Evolutionary conservation across 2,329 filamentous ascomycete genomes (phyloP).

Genomic region (Trichoderma lentiforme): DNA sequence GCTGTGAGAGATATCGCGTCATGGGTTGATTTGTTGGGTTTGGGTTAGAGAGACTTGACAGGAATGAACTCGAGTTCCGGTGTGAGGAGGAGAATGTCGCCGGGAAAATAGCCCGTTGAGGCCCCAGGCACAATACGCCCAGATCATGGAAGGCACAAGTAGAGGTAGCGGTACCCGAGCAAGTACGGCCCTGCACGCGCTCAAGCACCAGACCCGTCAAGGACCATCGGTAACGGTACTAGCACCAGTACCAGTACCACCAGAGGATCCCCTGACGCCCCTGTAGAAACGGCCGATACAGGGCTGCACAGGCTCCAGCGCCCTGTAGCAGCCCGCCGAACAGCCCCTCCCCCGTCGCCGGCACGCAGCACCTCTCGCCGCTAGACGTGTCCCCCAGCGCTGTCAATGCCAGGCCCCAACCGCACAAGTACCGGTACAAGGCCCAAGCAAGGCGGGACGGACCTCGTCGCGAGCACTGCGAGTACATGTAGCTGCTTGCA

Average conservation of each 20-base stretch:
- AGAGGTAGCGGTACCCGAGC: background rate
- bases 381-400: background rate
- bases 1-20: background rate
- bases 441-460: background rate
- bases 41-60: background rate
- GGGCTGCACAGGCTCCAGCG: background rate
- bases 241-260: background rate
- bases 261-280: conserved; percentile 8
- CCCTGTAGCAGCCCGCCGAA: background rate
- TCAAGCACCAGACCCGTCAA: background rate
- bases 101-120: conserved; percentile 6
- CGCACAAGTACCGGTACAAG: conserved; percentile 6
- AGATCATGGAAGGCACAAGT: background rate
- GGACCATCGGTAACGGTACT: background rate
- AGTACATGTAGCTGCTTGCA: conserved; percentile 5
- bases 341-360: background rate
- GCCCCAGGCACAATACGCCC: background rate
- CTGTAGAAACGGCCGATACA: background rate
- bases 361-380: background rate
- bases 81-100: background rate
- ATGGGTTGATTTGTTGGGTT: background rate
- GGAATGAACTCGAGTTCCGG: conserved; percentile 14
- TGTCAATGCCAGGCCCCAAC: background rate
- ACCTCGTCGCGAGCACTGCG: background rate
- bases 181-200: background rate